Percentiles rank a stretch among this genome's conserved stretches.
Conservation (phyloP, 1,284 basidiomycete species). For the Rhodotorula sp. region DNA sequence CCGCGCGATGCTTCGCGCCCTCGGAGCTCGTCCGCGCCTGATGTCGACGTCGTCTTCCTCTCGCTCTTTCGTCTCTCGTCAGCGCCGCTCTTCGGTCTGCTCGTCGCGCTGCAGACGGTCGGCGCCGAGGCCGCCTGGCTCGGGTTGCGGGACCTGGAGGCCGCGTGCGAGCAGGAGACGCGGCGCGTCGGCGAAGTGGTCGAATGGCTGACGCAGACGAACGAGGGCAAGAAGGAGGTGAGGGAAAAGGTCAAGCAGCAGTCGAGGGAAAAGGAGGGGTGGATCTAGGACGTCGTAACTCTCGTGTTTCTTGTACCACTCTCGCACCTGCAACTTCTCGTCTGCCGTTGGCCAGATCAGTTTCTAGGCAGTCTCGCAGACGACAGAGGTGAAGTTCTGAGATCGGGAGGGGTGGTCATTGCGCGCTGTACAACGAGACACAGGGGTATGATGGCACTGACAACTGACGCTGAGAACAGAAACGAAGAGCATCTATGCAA, state of each 20-base stretch:
- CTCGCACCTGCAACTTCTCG: neutral
- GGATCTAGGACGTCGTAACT: neutral
- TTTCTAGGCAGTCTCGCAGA: too few relatives aligned
- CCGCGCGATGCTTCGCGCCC: neutral
- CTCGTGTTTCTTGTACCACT: too few relatives aligned
- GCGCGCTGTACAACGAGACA: too few relatives aligned
- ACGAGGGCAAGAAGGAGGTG: neutral
- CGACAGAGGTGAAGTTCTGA: too few relatives aligned
- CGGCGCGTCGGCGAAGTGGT: neutral
- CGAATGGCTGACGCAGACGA: neutral
- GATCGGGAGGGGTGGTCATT: too few relatives aligned
- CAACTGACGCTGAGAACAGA: too few relatives aligned
- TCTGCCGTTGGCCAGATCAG: neutral
- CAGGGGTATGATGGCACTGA: too few relatives aligned
- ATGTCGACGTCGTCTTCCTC: constrained; percentile 10
- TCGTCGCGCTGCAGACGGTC: constrained; percentile 12
- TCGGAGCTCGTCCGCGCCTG: neutral
- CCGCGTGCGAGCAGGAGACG: constrained; percentile 5
- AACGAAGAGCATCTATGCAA: too few relatives aligned
- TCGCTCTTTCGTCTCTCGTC: constrained; percentile 11
- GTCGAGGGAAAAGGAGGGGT: neutral
- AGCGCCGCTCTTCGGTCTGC: constrained; percentile 12
- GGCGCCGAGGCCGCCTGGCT: constrained; percentile 18
- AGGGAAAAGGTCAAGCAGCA: neutral
- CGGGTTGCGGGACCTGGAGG: neutral